Conservation (phyloP, 306 rosid genomes). For the Pterocarpus macrocarpus region DNA sequence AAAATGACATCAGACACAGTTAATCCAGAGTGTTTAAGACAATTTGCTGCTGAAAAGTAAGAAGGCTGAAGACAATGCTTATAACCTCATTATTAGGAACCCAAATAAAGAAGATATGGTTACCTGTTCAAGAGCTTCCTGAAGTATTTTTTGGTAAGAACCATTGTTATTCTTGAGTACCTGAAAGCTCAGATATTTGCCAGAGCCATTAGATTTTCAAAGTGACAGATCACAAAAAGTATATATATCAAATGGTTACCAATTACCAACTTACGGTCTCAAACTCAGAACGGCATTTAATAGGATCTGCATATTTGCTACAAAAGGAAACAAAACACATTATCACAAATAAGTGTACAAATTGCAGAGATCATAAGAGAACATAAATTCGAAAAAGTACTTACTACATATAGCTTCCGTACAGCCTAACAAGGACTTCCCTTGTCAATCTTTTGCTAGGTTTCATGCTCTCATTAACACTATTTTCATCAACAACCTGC, state of each 20-base stretch:
- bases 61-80: slow-evolving; percentile 15
- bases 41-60: slow-evolving; percentile 26
- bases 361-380: slow-evolving; percentile 15
- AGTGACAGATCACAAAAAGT: not conserved
- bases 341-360: slow-evolving; percentile 2
- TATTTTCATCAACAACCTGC: slow-evolving; percentile 69
- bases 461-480: slow-evolving; percentile 41
- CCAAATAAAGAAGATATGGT: slow-evolving; percentile 12
- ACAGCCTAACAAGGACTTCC: slow-evolving; percentile 72
- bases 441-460: slow-evolving; percentile 46
- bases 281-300: slow-evolving; percentile 63
- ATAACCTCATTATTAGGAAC: not conserved
- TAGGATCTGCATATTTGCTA: slow-evolving; percentile 73
- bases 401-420: slow-evolving; percentile 71
- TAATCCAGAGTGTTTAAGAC: slow-evolving; percentile 41
- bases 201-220: slow-evolving; percentile 29
- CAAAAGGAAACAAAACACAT: slow-evolving; percentile 39
- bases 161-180: slow-evolving; percentile 55
- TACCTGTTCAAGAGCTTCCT: slow-evolving; percentile 66
- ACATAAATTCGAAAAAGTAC: slow-evolving; percentile 40
- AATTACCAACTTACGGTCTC: slow-evolving; percentile 55
- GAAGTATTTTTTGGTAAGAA: slow-evolving; percentile 49
- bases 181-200: slow-evolving; percentile 50
- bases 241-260: slow-evolving; percentile 28
- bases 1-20: slow-evolving; percentile 31